These are phyloP conservation scores for Globisporangium echinulatum DNA, from an alignment of 352 stramenopile genomes.

Conservation along the genomic window DNA sequence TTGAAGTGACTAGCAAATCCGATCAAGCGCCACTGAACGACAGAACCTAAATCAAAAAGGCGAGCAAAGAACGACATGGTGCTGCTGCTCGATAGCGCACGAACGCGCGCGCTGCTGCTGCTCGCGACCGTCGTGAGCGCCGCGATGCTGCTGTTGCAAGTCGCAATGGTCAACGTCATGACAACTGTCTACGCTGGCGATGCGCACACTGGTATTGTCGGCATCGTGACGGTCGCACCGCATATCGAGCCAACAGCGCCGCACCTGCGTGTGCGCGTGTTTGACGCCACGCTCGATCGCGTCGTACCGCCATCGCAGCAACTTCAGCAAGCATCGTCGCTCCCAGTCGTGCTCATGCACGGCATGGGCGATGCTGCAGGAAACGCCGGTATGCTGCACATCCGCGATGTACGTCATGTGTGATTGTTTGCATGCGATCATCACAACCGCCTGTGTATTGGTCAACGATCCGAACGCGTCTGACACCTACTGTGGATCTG, in stretches of 20 bases:
- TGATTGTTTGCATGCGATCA: background rate
- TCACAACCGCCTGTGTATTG: too few species aligned
- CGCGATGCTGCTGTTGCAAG: slow-evolving; percentile 41
- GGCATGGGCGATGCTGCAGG: slow-evolving; percentile 93
- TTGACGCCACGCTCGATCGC: slow-evolving; percentile 12
- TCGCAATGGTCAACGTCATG: slow-evolving; percentile 37
- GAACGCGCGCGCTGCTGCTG: slow-evolving; percentile 29
- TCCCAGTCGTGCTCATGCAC: slow-evolving; percentile 86
- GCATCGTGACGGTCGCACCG: too few species aligned
- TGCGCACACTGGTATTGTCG: too few species aligned
- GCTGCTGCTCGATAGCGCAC: slow-evolving; percentile 10
- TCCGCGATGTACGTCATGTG: slow-evolving; percentile 51
- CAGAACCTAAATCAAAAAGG: slow-evolving; percentile 19
- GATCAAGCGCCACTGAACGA: background rate
- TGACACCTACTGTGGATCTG: too few species aligned
- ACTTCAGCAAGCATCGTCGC: background rate
- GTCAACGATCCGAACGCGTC: too few species aligned
- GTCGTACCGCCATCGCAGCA: too few species aligned
- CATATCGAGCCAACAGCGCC: background rate
- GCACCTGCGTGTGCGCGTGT: slow-evolving; percentile 20
- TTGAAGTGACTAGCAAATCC: too few species aligned
- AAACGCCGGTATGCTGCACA: slow-evolving; percentile 85
- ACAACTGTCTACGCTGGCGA: slow-evolving; percentile 21
- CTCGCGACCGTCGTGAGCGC: slow-evolving; percentile 27
- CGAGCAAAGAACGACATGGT: slow-evolving; percentile 1